These are phyloP conservation scores for Hypoxylon rubiginosum DNA, from an alignment of 2,329 filamentous ascomycete species.

Conservation along the genomic window DNA sequence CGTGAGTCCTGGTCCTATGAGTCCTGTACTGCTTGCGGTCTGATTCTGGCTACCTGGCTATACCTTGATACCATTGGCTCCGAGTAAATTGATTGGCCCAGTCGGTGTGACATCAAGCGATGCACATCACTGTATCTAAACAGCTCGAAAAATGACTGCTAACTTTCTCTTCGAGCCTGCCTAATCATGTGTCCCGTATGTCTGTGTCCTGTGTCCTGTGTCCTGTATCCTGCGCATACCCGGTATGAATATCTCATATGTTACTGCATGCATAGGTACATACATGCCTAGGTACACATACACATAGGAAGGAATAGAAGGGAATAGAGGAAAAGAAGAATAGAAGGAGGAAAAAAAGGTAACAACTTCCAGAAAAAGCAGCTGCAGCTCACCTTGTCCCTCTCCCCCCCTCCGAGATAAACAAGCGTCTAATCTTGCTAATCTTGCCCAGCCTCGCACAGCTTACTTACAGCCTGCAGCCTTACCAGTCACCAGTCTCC, in stretches of 20 bases:
- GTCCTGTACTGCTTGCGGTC: conserved; percentile 14
- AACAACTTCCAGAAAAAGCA: neutral
- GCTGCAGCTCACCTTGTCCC: neutral
- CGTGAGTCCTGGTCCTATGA: neutral
- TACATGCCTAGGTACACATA: neutral
- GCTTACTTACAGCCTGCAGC: neutral
- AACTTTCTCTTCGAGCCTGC: conserved; percentile 21
- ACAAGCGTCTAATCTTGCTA: neutral
- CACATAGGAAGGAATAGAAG: neutral
- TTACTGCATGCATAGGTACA: neutral
- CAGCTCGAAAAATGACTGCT: conserved; percentile 17
- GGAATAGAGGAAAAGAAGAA: conserved; percentile 1
- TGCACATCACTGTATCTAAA: conserved; percentile 7
- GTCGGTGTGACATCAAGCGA: conserved; percentile 27
- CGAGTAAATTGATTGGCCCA: conserved; percentile 9
- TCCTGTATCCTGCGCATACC: conserved; percentile 29
- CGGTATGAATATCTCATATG: neutral
- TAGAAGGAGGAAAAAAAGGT: neutral
- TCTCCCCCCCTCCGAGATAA: neutral
- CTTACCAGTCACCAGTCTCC: neutral
- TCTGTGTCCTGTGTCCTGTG: conserved; percentile 21
- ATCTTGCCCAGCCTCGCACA: conserved; percentile 1
- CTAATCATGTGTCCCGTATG: conserved; percentile 27
- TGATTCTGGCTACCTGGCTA: conserved; percentile 3
- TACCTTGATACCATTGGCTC: conserved; percentile 21